Conservation (phyloP, 345 rosid species). For the Brassica napus region Da-Ae NC_063452.1:47086001-47086500, state of each 20-base stretch:
- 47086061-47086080: constrained; percentile 11
- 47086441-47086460: constrained; percentile 23
- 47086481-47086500: constrained; percentile 29
- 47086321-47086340: constrained; percentile 22
- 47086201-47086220: background rate
- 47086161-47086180: constrained; percentile 31
- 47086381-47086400: constrained; percentile 26
- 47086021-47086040: constrained; percentile 4
- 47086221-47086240: background rate
- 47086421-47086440: constrained; percentile 38
- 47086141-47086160: constrained; percentile 17
- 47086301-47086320: constrained; percentile 32
- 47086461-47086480: constrained; percentile 14
- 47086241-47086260: background rate
- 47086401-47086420: constrained; percentile 32
- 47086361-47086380: constrained; percentile 33
- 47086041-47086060: constrained; percentile 19
- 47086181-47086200: background rate
- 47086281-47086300: background rate
- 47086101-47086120: background rate
- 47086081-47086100: background rate
- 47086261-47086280: background rate
- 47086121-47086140: constrained; percentile 5
- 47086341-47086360: constrained; percentile 6
- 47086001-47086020: background rate